A percentile compares a stretch with the other conserved stretches of the same genome.
These are phyloP conservation scores for Melastoma malabathricum DNA, from an alignment of 345 rosid genomes.

Conservation along the genomic window DNA sequence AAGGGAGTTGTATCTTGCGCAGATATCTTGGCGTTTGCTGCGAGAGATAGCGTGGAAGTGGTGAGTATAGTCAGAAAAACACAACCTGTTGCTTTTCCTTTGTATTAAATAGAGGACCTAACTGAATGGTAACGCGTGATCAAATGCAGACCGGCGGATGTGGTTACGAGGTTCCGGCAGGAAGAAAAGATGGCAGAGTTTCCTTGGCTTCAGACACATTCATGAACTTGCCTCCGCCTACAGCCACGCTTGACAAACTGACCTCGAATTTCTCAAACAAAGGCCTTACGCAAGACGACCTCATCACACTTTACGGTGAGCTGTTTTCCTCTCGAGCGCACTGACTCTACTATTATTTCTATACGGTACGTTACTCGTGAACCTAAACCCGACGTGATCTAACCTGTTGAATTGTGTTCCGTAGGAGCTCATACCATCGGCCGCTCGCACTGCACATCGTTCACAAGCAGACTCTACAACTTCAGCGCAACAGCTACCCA, in stretches of 20 bases:
- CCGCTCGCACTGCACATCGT: slow-evolving; percentile 7
- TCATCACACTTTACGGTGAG: slow-evolving; percentile 5
- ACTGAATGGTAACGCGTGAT: too few species aligned
- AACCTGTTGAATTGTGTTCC: neutral
- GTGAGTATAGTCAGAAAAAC: neutral
- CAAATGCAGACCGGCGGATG: slow-evolving; percentile 6
- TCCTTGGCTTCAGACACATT: slow-evolving; percentile 12
- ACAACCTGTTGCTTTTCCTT: too few species aligned
- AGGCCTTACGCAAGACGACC: slow-evolving; percentile 4
- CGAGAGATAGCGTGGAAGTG: slow-evolving; percentile 17
- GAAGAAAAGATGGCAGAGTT: slow-evolving; percentile 33
- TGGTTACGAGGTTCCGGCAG: slow-evolving; percentile 17
- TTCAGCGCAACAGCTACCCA: slow-evolving; percentile 1
- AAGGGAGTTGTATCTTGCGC: slow-evolving; percentile 27
- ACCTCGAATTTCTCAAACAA: slow-evolving; percentile 1
- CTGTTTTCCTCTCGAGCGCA: too few species aligned
- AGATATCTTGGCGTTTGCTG: slow-evolving; percentile 27
- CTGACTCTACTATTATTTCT: too few species aligned
- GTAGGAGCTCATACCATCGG: slow-evolving; percentile 9
- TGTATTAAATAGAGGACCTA: too few species aligned
- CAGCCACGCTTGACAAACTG: neutral
- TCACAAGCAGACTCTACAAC: slow-evolving; percentile 9
- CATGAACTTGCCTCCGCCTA: slow-evolving; percentile 16
- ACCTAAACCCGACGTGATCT: neutral
- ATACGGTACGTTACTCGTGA: too few species aligned